Evolutionary conservation across 2,329 filamentous ascomycete genomes (phyloP), one percentile per base, ranked within the genome.

Genomic region (Xylariaceae sp.): DNA sequence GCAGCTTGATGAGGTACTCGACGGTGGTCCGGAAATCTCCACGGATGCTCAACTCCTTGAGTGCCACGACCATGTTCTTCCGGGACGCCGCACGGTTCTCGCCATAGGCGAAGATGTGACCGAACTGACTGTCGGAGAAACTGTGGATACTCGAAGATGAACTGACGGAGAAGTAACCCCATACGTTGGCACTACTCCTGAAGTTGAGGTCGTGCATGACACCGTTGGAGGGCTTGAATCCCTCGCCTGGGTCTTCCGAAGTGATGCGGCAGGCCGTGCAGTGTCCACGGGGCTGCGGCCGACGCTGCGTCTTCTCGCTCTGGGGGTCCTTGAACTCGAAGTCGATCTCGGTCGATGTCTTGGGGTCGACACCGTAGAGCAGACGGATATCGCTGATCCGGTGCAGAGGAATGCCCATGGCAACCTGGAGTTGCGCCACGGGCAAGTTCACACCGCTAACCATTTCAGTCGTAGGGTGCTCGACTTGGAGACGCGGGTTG

Each of bases 181-280:
- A 98, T 40, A 97, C 92, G 54, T 98, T 98, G 48, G 92, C 97
- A 64, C 88, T 95, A 71, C 85, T 94, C 61, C 92, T 81, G 80
- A 98, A 98, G 75, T 98, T 98, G 59, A 98, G 73, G 61, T 98
- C 92, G 71, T 97, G 92, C 80, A 98, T 94, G 37, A 90, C 94
- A 80, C 92, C 92, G 59, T 90, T 94, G 31, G 92, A 98, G 42
- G 92, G 92, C 78, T 98, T 98, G 81, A 98, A 98, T 37, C 92
- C 92, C 74, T 98, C 92, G 57, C 94, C 92, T 8, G 92, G 92
- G 63, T 98, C 92, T 66, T 98, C 92, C 0, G 92, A 98, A 17
- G 92, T 98, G 68, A 98, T 98, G 78, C 92, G 88, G 70, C 92
- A 98, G 47, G 92, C 92, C 17, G 94, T 98, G 55, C 87, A 94